Evolutionary conservation across 306 rosid genomes (phyloP).

Genomic region (apple (Malus domestica)): DNA sequence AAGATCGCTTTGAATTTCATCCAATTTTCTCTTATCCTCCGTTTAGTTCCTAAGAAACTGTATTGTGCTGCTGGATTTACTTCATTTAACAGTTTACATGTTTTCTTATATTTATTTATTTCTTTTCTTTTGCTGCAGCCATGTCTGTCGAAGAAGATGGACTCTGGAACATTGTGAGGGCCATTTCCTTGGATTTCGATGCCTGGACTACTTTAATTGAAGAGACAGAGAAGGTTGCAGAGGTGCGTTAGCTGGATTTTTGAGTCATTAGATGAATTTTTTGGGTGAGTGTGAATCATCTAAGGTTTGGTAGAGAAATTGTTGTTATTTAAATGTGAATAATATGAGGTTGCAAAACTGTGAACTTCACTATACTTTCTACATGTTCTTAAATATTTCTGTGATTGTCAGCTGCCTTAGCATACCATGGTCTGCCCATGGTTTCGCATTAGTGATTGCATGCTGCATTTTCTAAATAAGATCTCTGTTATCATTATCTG

Average conservation of each 20-base stretch:
- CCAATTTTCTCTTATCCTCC: no score
- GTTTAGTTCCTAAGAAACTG: no score
- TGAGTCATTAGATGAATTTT: conserved; percentile 2
- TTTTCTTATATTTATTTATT: conserved; percentile 4
- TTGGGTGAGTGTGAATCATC: not conserved
- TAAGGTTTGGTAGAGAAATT: not conserved
- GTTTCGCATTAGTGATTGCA: not conserved
- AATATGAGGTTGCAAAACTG: not conserved
- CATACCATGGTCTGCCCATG: not conserved
- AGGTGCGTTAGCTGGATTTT: conserved; percentile 36
- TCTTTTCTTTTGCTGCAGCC: conserved; percentile 27
- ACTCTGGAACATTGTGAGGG: conserved; percentile 88
- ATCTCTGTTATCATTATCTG: no score
- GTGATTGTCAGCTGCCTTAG: not conserved
- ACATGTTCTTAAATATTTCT: not conserved
- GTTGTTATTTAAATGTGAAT: not conserved
- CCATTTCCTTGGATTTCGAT: conserved; percentile 83
- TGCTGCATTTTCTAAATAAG: no score
- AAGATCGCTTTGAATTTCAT: no score
- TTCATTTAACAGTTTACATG: not conserved
- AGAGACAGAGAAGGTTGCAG: conserved; percentile 87
- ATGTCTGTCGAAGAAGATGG: conserved; percentile 88
- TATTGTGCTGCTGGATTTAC: not conserved
- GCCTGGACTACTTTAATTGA: conserved; percentile 90
- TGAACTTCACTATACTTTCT: not conserved